Evolutionary conservation across 768 basidiomycete species (phyloP), one percentile per base, ranked within the genome.

Genomic region (Butyriboletus loyo): DNA sequence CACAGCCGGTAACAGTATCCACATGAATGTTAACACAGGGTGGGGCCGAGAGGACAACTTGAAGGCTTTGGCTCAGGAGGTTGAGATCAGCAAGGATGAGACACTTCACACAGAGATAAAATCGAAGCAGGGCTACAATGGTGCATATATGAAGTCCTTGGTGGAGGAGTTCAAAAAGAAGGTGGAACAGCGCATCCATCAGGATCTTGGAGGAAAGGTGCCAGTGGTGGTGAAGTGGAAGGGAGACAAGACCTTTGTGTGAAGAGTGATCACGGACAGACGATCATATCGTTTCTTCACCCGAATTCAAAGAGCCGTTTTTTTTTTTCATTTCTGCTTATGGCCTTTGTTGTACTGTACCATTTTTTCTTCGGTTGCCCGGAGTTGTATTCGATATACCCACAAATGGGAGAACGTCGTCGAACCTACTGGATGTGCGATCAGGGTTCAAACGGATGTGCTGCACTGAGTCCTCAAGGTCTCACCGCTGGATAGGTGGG

Each of bases 1-100:
- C 39, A 50, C 48, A 28, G 56, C 54, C 19, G 24, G 22, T n/a
- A 40, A 50, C 24, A 56, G 55, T 4, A 56, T 56, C 38, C 54
- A 46, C 48, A 36, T 41, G 17, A 46, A 46, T 11, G 30, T 50
- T 13, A 56, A 40, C 27, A 45, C 53, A 15, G 31, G 10, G 11
- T 56, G 55, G 55, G 47, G 54, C 5, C 22, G 42, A 5, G 37
- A 19, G 0, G 54, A 46, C 0, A 56, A 46, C 13, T 47, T 56
- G 32, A 50, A 17, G 19, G 47, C 47, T 21, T 36, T 56, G 38
- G 47, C 54, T 5, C 3, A 31, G 22, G 47, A 56, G 19, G 42
- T 56, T 7, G 43, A 38, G 28, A 36, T 50, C 7, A 19, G 13
- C 5, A 14, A 34, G 3, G 32, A 45, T 15, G 22, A 56, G 32